Conservation (phyloP, 2,329 filamentous ascomycete species). For the Aureobasidium sp. region DNA sequence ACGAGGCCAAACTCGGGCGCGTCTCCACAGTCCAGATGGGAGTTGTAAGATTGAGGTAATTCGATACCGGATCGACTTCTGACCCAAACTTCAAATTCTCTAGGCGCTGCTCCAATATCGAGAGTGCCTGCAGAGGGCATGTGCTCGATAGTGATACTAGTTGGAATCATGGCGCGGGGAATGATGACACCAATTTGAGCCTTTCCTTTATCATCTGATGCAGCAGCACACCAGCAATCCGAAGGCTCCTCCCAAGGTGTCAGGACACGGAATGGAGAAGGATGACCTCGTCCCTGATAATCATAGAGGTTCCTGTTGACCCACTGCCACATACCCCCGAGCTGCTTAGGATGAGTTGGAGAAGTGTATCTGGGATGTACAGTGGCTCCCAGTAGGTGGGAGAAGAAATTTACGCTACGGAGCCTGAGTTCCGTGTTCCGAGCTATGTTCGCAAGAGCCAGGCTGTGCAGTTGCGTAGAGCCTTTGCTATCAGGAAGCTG, state of each 20-base stretch:
- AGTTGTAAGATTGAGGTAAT: constrained; percentile 17
- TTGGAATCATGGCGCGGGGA: constrained; percentile 31
- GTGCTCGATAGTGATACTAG: constrained; percentile 40
- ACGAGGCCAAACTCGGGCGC: constrained; percentile 26
- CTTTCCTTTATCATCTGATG: constrained; percentile 44
- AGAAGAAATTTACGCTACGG: constrained; percentile 64
- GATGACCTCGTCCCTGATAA: constrained; percentile 7
- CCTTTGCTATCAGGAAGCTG: constrained; percentile 16
- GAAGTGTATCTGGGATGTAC: constrained; percentile 58
- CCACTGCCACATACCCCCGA: constrained; percentile 5
- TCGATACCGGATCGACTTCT: constrained; percentile 19
- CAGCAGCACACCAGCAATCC: constrained; percentile 76
- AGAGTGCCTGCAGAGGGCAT: constrained; percentile 34
- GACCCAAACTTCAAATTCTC: constrained; percentile 40
- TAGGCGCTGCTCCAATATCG: constrained; percentile 36
- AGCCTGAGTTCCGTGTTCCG: constrained; percentile 25
- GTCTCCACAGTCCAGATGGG: constrained; percentile 4
- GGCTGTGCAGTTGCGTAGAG: constrained; percentile 19
- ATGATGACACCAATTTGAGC: constrained; percentile 56
- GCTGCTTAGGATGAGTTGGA: constrained; percentile 34
- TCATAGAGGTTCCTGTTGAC: not conserved
- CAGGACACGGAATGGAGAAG: constrained; percentile 45
- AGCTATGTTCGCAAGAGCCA: constrained; percentile 27
- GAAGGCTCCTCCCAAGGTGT: constrained; percentile 67
- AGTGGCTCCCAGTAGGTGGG: constrained; percentile 55